Base-by-base conservation (phyloP, 1,284 basidiomycete genomes). In the Cutaneotrichosporon dermatis region DNA sequence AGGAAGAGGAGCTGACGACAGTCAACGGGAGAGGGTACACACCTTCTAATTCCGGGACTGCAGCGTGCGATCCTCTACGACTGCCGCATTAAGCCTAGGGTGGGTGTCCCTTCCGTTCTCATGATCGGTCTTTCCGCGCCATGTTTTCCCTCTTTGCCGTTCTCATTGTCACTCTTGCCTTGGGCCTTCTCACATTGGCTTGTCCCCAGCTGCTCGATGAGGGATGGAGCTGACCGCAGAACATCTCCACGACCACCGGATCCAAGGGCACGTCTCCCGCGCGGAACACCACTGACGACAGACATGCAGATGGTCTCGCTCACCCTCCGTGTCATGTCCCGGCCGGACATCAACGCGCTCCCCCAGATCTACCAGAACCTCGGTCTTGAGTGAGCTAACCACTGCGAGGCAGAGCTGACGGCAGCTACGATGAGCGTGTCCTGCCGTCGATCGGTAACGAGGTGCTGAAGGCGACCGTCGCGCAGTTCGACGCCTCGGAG, bases 31-130 rank as follows among this genome's bases (percentile, higher is more conserved):
- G 93, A 99, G 79, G 96, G 96, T n/a, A 99, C 96, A 4, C 96
- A 99, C 80, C 88, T 99, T 78, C 83, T 99, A 61, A 42, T 51
- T 15, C 46, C 52, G n/a, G 93, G 94, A 91, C 81, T 99, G 51
- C 92, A 95, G 76, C 85, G 88, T 63, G 95, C 95, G 12, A 97
- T 99, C 78, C 81, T 99, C 51, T 98, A 96, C 77, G 95, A 99
- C 81, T 94, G 93, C 67, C 86, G 95, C 61, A 96, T 95, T 77
- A 99, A 99, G 81, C 95, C 95, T 50, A 96, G 96, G 82, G 99
- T 60, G 96, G 37, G 50, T 41, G 43, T 25, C 25, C 25, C 25
- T 25, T 25, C 25, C 25, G 25, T 25, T 25, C 25, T 25, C 25
- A 25, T 25, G 25, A 25, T 25, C 25, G 25, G 25, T 25, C 25